These are phyloP conservation scores for Hypoxylon sp. DNA, from an alignment of 2,329 filamentous ascomycete species.

Conservation along the genomic window DNA sequence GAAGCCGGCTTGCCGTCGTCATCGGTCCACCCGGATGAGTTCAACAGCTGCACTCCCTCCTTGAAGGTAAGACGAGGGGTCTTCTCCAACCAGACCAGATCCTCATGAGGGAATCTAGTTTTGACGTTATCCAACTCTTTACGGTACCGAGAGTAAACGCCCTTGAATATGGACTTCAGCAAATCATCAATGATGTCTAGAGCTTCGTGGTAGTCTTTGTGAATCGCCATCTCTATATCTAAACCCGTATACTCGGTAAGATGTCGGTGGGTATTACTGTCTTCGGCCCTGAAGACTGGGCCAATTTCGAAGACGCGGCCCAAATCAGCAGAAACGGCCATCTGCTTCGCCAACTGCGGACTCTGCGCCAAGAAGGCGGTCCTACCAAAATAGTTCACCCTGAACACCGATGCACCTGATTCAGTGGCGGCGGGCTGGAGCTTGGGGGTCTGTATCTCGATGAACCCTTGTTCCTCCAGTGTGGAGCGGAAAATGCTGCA, in stretches of 20 bases:
- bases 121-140: constrained; percentile 83
- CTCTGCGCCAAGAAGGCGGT: constrained; percentile 91
- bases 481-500: constrained; percentile 82
- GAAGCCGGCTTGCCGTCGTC: constrained; percentile 80
- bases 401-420: constrained; percentile 91
- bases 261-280: constrained; percentile 94
- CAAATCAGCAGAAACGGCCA: constrained; percentile 91
- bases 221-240: constrained; percentile 92
- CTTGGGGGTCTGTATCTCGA: constrained; percentile 95
- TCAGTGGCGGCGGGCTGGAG: constrained; percentile 91
- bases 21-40: constrained; percentile 79
- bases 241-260: constrained; percentile 94
- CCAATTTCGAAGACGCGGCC: constrained; percentile 90
- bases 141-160: constrained; percentile 75
- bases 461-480: constrained; percentile 81
- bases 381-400: constrained; percentile 90
- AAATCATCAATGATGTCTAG: constrained; percentile 81
- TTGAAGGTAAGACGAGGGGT: constrained; percentile 85
- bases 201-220: constrained; percentile 90
- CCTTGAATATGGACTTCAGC: constrained; percentile 83
- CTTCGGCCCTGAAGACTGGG: constrained; percentile 92
- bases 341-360: constrained; percentile 92
- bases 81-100: constrained; percentile 87
- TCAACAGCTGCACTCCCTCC: constrained; percentile 84
- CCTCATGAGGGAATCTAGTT: constrained; percentile 85